Percentiles rank a stretch among this genome's conserved stretches.
phyloP scores from a whole-genome alignment of 768 basidiomycete genomes.

The Xerocomus spinulosus region DNA sequence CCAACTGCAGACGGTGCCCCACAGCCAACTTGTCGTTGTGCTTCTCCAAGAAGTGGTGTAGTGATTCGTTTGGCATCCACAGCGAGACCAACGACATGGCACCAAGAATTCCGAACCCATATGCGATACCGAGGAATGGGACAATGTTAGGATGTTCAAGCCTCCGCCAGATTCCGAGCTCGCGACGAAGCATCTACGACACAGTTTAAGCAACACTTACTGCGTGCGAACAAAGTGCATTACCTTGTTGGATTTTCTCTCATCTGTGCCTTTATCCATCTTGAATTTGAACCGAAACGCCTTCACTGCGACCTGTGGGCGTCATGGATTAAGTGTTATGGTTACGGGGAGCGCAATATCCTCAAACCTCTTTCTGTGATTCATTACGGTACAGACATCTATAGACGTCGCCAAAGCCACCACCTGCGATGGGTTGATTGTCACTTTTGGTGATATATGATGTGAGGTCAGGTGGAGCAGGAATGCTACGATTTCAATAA shows the following conservation, averaged over 20 bases:
- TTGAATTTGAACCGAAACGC: slow-evolving; percentile 5
- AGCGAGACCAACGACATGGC: slow-evolving; percentile 26
- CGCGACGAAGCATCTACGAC: slow-evolving; percentile 19
- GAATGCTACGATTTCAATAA: too few relatives aligned
- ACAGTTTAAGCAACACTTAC: fast-evolving
- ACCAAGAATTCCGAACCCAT: slow-evolving; percentile 22
- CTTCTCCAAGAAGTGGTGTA: slow-evolving; percentile 17
- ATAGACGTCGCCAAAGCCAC: slow-evolving; percentile 2
- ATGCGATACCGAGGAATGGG: slow-evolving; percentile 10
- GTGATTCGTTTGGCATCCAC: slow-evolving; percentile 28
- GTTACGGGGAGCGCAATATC: background rate
- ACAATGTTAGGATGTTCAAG: slow-evolving; percentile 24
- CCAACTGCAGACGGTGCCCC: background rate
- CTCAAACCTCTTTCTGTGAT: slow-evolving; percentile 1
- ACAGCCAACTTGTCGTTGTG: background rate
- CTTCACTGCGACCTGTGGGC: slow-evolving; percentile 22
- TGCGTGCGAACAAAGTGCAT: background rate
- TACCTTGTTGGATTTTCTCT: slow-evolving; percentile 1
- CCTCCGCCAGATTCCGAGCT: slow-evolving; percentile 27
- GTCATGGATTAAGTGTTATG: background rate
- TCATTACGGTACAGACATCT: slow-evolving; percentile 4
- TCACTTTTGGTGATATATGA: background rate
- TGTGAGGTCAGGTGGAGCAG: too few relatives aligned
- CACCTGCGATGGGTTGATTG: background rate
- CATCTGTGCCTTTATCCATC: background rate